Evolutionary conservation across 1,284 basidiomycete species (phyloP), one percentile per base, ranked within the genome.

Genomic region (Ceratobasidium sp.): DNA sequence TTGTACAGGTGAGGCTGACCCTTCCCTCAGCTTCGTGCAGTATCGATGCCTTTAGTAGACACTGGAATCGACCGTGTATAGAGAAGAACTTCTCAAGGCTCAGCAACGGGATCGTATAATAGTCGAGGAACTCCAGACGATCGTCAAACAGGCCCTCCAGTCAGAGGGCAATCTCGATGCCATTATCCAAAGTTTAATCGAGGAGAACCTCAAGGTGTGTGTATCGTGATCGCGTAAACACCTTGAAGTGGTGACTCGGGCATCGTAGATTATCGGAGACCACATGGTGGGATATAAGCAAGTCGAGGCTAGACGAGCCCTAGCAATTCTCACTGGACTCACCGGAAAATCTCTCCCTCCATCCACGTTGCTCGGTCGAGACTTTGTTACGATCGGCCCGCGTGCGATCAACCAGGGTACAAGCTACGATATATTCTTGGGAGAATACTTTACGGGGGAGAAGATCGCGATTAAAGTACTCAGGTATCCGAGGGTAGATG

Each of bases 391-490:
- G 7, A 55, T 75, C 30, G 71, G 71, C 6, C 38, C 35, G 7
- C 35, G 54, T 1, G 71, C 71, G 12, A 30, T 75, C n/a, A 30
- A 64, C 50, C 71, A 75, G 30, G 71, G 71, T 8, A 12, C 46
- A 1, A 65, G 50, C 48, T 75, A 75, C 62, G 71, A 75, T 41
- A 35, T 75, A 12, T 75, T 75, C 35, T 14, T 65, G 14, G 71
- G 71, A 16, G 75, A 77, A n/a, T 77, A 77, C 38, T 77, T 77
- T n/a, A 77, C 75, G 0, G 75, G 75, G 1, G 75, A 77, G 44
- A 68, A 38, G 65, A 62, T 77, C n/a, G 75, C 62, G 4, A 68
- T 77, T 30, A 77, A 77, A 30, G 55, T 77, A 2, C 54, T 77
- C 35, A 38, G 75, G 12, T 65, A 68, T 10, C 64, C n/a, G n/a